A percentile compares a stretch with the other conserved stretches of the same genome.
phyloP scores from a whole-genome alignment of 1,284 basidiomycete genomes.

The Naganishia sp. region DNA sequence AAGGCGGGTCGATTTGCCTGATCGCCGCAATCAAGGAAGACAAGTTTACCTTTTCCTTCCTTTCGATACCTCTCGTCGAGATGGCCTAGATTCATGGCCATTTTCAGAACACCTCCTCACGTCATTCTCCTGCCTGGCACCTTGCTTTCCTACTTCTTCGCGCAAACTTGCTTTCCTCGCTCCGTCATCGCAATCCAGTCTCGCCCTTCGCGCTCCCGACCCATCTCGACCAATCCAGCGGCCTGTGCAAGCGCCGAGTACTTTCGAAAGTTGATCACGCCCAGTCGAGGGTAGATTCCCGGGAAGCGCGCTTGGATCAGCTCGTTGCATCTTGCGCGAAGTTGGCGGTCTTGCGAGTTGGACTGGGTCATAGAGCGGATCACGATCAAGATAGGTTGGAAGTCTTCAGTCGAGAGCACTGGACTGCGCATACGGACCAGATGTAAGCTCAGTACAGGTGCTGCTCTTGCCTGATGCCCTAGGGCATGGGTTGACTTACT shows the following conservation, averaged over 20 bases:
- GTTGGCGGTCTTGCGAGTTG: slow-evolving; percentile 3
- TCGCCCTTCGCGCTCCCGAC: slow-evolving; percentile 5
- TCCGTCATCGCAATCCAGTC: slow-evolving; percentile 26
- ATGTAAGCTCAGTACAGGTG: neutral
- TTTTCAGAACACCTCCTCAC: neutral
- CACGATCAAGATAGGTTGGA: slow-evolving; percentile 24
- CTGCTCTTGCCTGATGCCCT: neutral
- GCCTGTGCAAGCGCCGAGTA: slow-evolving; percentile 12
- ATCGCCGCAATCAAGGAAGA: too few relatives aligned
- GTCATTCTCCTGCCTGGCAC: neutral
- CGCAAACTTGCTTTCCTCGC: slow-evolving; percentile 4
- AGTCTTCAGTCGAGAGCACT: slow-evolving; percentile 7
- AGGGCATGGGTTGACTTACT: too few relatives aligned
- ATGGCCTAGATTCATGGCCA: too few relatives aligned
- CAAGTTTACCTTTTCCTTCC: too few relatives aligned
- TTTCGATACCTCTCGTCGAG: too few relatives aligned
- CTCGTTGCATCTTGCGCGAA: slow-evolving; percentile 18
- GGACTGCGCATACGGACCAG: neutral
- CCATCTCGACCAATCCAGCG: slow-evolving; percentile 19
- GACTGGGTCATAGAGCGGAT: slow-evolving; percentile 14
- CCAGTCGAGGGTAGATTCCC: slow-evolving; percentile 18
- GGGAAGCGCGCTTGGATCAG: slow-evolving; percentile 25
- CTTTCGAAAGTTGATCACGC: slow-evolving; percentile 16
- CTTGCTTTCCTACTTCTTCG: neutral
- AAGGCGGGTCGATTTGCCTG: too few relatives aligned